phyloP scores from a whole-genome alignment of 495 filamentous ascomycete species.

The Evansstolkia leycettana region DNA sequence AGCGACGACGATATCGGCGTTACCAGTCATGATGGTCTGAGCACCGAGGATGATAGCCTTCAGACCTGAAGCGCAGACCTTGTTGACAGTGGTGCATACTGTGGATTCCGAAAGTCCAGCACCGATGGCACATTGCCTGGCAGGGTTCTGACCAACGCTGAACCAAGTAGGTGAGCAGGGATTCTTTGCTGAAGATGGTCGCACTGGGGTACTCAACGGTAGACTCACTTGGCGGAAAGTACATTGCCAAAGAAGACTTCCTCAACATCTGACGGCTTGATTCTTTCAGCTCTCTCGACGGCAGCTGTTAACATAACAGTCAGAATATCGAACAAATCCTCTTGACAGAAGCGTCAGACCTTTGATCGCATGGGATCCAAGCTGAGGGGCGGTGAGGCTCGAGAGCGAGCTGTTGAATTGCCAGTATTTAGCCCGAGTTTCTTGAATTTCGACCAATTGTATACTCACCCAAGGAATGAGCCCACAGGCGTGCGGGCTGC shows the following conservation, averaged over 20 bases:
- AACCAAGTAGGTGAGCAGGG: conserved; percentile 5
- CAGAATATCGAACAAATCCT: conserved; percentile 3
- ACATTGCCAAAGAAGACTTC: conserved; percentile 99
- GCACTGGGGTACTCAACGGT: conserved; percentile 1
- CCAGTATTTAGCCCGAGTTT: conserved; percentile 9
- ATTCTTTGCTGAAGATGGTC: neutral
- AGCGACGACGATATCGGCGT: conserved; percentile 77
- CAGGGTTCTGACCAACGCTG: conserved; percentile 93
- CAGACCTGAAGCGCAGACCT: conserved; percentile 88
- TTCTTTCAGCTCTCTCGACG: conserved; percentile 68
- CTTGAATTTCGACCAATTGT: conserved; percentile 3
- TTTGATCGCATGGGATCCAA: conserved; percentile 88
- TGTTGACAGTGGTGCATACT: conserved; percentile 91
- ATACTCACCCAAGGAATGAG: conserved; percentile 75
- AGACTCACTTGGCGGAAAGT: conserved; percentile 75
- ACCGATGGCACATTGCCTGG: conserved; percentile 80
- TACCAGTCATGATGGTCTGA: conserved; percentile 93
- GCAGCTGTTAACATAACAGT: conserved; percentile 44
- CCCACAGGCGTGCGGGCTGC: conserved; percentile 83
- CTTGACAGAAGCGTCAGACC: conserved; percentile 36
- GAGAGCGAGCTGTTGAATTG: conserved; percentile 56
- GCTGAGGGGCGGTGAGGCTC: conserved; percentile 70
- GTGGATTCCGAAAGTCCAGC: conserved; percentile 70
- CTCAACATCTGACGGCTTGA: conserved; percentile 77
- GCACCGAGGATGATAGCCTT: conserved; percentile 93